Percentiles rank a stretch among this genome's conserved stretches.
These are phyloP conservation scores for Mortierella sp. DNA, from an alignment of 371 early-diverging fungal genomes.

Conservation along the genomic window DNA sequence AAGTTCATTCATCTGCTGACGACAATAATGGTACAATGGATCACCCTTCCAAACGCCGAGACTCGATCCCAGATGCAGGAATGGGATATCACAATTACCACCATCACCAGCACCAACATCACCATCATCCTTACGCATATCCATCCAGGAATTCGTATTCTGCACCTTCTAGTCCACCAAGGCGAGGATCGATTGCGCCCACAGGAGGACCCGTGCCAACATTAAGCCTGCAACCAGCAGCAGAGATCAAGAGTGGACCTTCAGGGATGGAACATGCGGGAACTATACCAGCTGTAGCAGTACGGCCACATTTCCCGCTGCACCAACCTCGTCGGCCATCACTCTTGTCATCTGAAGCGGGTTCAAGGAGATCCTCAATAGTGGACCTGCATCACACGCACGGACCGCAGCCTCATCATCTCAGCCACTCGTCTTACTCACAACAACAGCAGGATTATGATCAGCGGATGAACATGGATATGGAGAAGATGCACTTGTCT, in stretches of 20 bases:
- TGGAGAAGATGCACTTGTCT: constrained; percentile 50
- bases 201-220: constrained; percentile 23
- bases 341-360: constrained; percentile 23
- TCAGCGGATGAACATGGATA: constrained; percentile 41
- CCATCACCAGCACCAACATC: constrained; percentile 10
- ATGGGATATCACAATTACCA: constrained; percentile 10
- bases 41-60: constrained; percentile 42
- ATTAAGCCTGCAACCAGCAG: constrained; percentile 42
- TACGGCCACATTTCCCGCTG: constrained; percentile 36
- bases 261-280: constrained; percentile 12
- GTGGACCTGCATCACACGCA: constrained; percentile 34
- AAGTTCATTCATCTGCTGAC: constrained; percentile 33
- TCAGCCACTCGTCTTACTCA: constrained; percentile 17
- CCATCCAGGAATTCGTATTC: constrained; percentile 62
- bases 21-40: constrained; percentile 11
- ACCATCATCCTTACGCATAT: constrained; percentile 37
- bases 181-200: constrained; percentile 40
- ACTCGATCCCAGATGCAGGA: constrained; percentile 45
- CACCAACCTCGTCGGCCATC: constrained; percentile 53
- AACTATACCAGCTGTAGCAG: background rate
- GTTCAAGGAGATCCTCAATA: constrained; percentile 42
- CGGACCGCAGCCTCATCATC: constrained; percentile 17
- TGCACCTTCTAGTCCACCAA: constrained; percentile 72
- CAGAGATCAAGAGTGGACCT: constrained; percentile 41
- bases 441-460: constrained; percentile 41